Base-by-base conservation (phyloP, 2,329 filamentous ascomycete genomes). In the Penicillium sp. region DNA sequence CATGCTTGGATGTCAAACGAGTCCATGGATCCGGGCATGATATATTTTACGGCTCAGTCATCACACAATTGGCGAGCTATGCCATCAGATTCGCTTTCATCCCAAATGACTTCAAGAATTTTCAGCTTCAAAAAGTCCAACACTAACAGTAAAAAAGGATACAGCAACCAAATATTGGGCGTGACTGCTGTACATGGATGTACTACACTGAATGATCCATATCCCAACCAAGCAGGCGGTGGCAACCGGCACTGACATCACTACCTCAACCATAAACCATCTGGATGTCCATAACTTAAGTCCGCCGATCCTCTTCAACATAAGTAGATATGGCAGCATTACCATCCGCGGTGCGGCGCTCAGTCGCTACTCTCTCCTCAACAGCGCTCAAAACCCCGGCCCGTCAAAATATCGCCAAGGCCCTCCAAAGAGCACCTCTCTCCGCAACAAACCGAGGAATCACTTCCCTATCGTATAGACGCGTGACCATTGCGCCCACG, bases 241-340 rank as follows among this genome's bases (percentile, higher is more conserved):
- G 26, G 55, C 42, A 16, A 1, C 10, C n/a, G 59, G 54, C 60
- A 65, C 51, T 67, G 62, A 67, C 65, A 66, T 67, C 60, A 66
- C 27, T 31, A 55, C 52, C 46, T 22, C 55, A 42, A 43, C 31
- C 45, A 45, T 42, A 44, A 39, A 22, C 31, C 22, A 13, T 51
- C 29, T 33, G 54, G 16, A 19, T 51, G 22, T 42, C 49, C 43
- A 22, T n/a, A n/a, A n/a, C n/a, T n/a, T n/a, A 39, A 19, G 2
- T 19, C n/a, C n/a, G 35, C 35, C 35, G 16, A n/a, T 0, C 4
- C 8, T 39, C 6, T 13, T 49, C 13, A 24, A 49, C 11, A 21
- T 35, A 26, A 19, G 4, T n/a, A 26, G 1, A 1, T 37, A 66
- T 66, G 65, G 54, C 57, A 27, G 16, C 45, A 51, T 52, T 61